Conservation (phyloP, 169 alveolate species). For the Blepharisma undulans region DNA sequence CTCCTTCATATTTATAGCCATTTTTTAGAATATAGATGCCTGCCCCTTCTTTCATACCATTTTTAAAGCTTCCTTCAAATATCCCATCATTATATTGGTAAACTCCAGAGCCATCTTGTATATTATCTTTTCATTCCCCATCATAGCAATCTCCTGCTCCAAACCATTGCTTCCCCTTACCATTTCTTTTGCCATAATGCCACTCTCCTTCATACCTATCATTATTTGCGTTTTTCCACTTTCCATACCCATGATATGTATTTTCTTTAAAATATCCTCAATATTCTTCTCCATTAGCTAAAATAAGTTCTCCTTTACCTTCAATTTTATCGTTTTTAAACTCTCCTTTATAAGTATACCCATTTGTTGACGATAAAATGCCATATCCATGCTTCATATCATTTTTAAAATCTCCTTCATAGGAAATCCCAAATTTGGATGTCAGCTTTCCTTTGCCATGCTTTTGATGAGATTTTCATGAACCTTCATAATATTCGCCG, state of each 20-base stretch:
- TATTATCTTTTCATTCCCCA: background rate
- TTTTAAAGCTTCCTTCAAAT: background rate
- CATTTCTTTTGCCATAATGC: background rate
- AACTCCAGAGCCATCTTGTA: background rate
- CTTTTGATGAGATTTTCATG: background rate
- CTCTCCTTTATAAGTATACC: slow-evolving; percentile 26
- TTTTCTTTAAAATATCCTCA: background rate
- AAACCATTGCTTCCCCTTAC: background rate
- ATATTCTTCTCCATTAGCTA: background rate
- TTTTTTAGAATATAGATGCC: background rate
- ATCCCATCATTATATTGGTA: background rate
- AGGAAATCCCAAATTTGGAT: background rate
- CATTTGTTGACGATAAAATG: slow-evolving; percentile 46
- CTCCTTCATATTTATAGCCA: background rate
- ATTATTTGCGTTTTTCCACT: background rate
- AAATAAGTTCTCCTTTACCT: slow-evolving; percentile 11
- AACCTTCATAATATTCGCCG: slow-evolving; percentile 9
- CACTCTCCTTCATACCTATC: slow-evolving; percentile 9
- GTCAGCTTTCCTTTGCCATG: background rate
- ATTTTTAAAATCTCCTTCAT: slow-evolving; percentile 42
- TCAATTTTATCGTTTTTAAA: background rate
- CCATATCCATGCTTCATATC: slow-evolving; percentile 47
- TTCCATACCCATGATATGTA: slow-evolving; percentile 4
- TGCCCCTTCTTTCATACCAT: background rate
- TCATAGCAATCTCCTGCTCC: background rate